Evolutionary conservation across 176 grass and related monocot genomes (phyloP), one percentile per base, ranked within the genome.

Genomic region (Zoysia pacifica): DNA sequence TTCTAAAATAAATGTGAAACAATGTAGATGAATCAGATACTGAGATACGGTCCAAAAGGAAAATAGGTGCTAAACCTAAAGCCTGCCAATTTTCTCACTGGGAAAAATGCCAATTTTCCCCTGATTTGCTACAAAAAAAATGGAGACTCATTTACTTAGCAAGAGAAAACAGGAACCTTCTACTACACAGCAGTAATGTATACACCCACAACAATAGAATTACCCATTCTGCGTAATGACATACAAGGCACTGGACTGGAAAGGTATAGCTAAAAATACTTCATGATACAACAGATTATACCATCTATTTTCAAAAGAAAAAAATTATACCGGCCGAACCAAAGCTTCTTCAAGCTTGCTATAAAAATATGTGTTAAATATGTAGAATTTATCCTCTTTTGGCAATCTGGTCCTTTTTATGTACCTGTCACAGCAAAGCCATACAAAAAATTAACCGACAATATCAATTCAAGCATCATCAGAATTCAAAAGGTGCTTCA

Each of bases 291-390:
- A 60, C 65, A 42, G 13, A 65, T 73, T 49, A 5, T 79, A 93
- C 90, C 88, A 28, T 28, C 28, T 28, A 28, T 28, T 28, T 28
- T 28, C 28, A 28, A 28, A 28, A 28, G 28, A 28, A 28, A 28
- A 28, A 60, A 71, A 65, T 73, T 49, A 5, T 79, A 93, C 90
- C 88, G 67, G 83, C 39, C 56, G 44, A 49, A 4, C 36, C 9
- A 98, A 69, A 81, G 92, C 88, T 65, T 94, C 86, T 78, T 83
- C 83, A 72, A 98, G 95, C 75, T 94, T 98, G 66, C 88, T 86
- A 81, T 91, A 98, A 73, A 94, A 98, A 66, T 91, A 98, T 6
- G 95, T 98, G 64, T 94, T 93, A 74, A 98, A 98, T 80, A 98
- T 91, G 79, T 94, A 65, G 76, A 92, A 94, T 49, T 83, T 87